Conservation (phyloP, 257 asterid genomes). For the Penstemon barbatus region DNA sequence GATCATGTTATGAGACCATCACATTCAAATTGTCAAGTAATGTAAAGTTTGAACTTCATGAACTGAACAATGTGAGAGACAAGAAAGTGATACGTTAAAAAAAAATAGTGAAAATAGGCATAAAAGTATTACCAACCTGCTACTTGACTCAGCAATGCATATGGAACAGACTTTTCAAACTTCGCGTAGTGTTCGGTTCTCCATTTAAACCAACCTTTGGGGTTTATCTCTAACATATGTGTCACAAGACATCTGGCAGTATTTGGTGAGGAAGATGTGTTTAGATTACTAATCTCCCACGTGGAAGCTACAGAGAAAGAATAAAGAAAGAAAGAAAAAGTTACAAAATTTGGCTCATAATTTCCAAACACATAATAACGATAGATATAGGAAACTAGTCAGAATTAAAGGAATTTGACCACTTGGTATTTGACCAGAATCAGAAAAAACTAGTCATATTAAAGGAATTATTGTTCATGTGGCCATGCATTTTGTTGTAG, state of each 20-base stretch:
- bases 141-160: constrained; percentile 89
- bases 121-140: constrained; percentile 65
- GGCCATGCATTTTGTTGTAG: constrained; percentile 20
- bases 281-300: constrained; percentile 87
- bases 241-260: constrained; percentile 73
- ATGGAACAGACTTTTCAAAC: constrained; percentile 85
- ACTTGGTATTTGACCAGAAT: background rate
- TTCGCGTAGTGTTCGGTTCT: constrained; percentile 61
- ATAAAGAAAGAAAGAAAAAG: constrained; percentile 27
- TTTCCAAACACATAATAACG: constrained; percentile 1
- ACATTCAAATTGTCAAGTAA: constrained; percentile 2
- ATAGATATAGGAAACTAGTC: background rate
- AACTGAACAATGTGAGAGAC: no score
- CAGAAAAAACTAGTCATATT: background rate
- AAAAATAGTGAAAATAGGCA: constrained; percentile 20
- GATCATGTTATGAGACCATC: background rate
- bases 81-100: background rate
- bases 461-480: constrained; percentile 16
- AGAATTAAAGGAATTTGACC: background rate
- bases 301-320: constrained; percentile 69
- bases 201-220: constrained; percentile 84
- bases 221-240: constrained; percentile 80
- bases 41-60: background rate
- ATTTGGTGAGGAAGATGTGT: constrained; percentile 45
- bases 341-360: constrained; percentile 24